Base-by-base conservation (phyloP, 805 yeast genomes). In the Schwanniomyces polymorphus region DNA sequence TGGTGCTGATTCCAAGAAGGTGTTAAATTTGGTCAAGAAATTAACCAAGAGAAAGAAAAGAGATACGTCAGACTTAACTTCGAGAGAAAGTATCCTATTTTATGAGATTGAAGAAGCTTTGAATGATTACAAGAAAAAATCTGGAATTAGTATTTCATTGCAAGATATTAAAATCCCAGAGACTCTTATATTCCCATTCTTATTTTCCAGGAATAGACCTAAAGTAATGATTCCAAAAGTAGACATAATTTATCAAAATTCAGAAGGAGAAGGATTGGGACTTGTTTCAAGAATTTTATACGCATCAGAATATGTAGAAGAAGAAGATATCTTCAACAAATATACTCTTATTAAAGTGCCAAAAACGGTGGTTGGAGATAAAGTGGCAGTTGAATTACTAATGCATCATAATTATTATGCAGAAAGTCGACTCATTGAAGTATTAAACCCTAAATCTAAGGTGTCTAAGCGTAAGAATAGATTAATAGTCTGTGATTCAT, bases 341-440 rank as follows among this genome's bases (percentile, higher is more conserved):
- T 63, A 42, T 44, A 60, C 67, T 1, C 58, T 70, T 8, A 51
- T 71, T 5, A 53, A 51, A 34, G 61, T 74, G 0, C 78, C 79
- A 7, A 72, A 73, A 40, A 60, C 76, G 0, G 49, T 67, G 3
- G 60, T 61, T 1, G 79, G 79, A 2, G 78, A 75, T 45, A 49
- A 50, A 29, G 75, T 70, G 1, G 48, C 51, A 1, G 61, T 70
- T 0, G 38, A 44, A 9, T 50, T 74, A 17, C 54, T 57, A 5
- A 55, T 65, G 42, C 77, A 73, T 46, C 63, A 63, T 41, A 50
- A 52, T 1, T 55, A 49, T 38, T 60, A 60, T 38, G 67, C 68
- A 0, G 79, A 74, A 34, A 65, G 64, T 0, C 54, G 48, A 10
- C 46, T 69, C 8, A 14, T 64, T 4, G 45, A 54, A 14, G 52